phyloP scores from a whole-genome alignment of 441 rosid genomes.

The Erodium moschatum region DNA sequence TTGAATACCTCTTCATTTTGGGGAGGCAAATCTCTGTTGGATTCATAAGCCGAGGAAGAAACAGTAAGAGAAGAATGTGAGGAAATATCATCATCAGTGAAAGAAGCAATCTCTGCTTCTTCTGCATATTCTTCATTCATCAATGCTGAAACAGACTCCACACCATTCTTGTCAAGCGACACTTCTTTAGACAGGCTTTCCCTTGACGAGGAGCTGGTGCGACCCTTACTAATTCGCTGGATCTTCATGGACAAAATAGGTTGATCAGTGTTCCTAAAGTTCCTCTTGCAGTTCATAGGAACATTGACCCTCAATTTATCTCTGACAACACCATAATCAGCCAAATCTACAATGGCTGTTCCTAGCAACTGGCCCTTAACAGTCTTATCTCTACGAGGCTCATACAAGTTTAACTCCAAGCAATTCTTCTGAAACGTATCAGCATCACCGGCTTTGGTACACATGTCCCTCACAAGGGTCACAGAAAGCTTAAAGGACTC shows the following conservation, averaged over 20 bases:
- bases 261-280: conserved; percentile 60
- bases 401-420: conserved; percentile 71
- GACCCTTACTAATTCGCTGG: conserved; percentile 42
- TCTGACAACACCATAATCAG: conserved; percentile 60
- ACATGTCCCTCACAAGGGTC: conserved; percentile 50
- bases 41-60: conserved; percentile 39
- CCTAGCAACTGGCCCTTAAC: conserved; percentile 52
- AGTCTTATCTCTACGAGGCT: conserved; percentile 81
- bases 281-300: conserved; percentile 73
- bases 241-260: conserved; percentile 62
- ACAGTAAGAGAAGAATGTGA: conserved; percentile 59
- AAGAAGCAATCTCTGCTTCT: conserved; percentile 65
- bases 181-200: conserved; percentile 33
- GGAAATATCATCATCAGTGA: conserved; percentile 71
- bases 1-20: conserved; percentile 39
- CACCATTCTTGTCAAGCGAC: conserved; percentile 33
- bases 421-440: conserved; percentile 54
- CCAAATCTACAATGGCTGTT: conserved; percentile 62
- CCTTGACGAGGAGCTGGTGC: conserved; percentile 33
- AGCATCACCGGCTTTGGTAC: conserved; percentile 43
- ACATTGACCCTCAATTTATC: conserved; percentile 38
- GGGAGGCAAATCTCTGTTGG: conserved; percentile 40
- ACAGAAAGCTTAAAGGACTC: conserved; percentile 75
- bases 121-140: conserved; percentile 73
- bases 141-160: conserved; percentile 60